phyloP scores from a whole-genome alignment of 2,329 filamentous ascomycete genomes.

The Clarireedia paspali region DNA sequence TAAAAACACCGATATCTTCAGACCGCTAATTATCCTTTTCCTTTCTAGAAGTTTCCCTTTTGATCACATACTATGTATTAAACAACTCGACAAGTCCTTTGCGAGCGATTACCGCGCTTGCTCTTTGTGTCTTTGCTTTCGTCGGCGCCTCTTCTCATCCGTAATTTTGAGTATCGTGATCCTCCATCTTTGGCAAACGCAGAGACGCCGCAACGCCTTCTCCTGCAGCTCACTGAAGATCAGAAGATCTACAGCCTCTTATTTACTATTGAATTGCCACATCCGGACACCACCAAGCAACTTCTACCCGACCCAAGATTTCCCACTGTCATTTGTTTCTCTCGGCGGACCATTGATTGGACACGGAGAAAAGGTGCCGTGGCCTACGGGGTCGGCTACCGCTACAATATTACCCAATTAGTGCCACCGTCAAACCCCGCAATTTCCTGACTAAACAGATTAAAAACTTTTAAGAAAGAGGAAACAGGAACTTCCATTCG shows the following conservation, averaged over 20 bases:
- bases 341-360: not conserved
- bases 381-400: not conserved
- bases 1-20: too few relatives aligned
- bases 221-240: not conserved
- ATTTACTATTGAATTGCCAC: not conserved
- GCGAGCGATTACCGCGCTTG: not conserved
- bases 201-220: not conserved
- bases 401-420: not conserved
- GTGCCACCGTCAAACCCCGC: conserved; percentile 4
- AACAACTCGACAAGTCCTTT: not conserved
- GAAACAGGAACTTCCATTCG: conserved; percentile 4
- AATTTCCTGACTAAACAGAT: conserved; percentile 5
- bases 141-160: not conserved
- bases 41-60: not conserved
- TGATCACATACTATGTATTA: not conserved
- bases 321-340: not conserved
- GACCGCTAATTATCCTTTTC: not conserved
- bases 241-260: not conserved
- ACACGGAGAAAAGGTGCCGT: not conserved
- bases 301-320: not conserved
- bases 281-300: not conserved
- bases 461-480: conserved; percentile 6
- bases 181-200: not conserved
- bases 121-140: not conserved
- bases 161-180: not conserved